These are phyloP conservation scores for Wickerhamomyces kurtzmanii DNA, from an alignment of 805 yeast genomes.

Conservation along the genomic window DNA sequence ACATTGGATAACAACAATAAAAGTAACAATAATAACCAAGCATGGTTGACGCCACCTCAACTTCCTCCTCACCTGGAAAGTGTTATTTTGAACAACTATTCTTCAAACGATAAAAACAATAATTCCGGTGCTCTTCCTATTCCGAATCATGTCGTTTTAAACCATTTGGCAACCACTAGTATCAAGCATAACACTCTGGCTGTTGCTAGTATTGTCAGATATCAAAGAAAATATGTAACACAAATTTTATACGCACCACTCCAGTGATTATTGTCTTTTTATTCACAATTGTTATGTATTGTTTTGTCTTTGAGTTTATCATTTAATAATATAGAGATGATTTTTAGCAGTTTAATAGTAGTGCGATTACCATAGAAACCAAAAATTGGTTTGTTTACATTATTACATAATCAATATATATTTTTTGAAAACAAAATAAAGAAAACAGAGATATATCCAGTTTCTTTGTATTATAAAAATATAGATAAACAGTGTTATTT, in stretches of 20 bases:
- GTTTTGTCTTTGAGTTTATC: neutral
- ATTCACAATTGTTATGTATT: neutral
- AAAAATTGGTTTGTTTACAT: too few species aligned
- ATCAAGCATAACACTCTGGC: conserved; percentile 91
- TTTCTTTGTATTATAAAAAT: too few species aligned
- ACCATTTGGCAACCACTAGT: conserved; percentile 92
- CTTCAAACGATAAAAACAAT: conserved; percentile 56
- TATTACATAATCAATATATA: too few species aligned
- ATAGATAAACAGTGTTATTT: too few species aligned
- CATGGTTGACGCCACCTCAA: conserved; percentile 82
- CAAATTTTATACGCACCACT: conserved; percentile 88
- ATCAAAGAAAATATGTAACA: conserved; percentile 81
- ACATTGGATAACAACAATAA: conserved; percentile 67
- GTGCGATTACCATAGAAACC: too few species aligned
- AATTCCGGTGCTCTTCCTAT: conserved; percentile 84
- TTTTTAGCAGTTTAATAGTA: too few species aligned
- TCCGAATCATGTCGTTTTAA: conserved; percentile 90
- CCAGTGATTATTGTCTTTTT: conserved; percentile 20
- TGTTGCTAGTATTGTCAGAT: conserved; percentile 85
- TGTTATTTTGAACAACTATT: conserved; percentile 76
- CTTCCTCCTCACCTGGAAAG: conserved; percentile 94
- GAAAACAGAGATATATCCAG: too few species aligned
- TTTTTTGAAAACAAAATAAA: too few species aligned
- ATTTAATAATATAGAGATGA: too few species aligned
- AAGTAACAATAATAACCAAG: conserved; percentile 45